A percentile compares a stretch with the other conserved stretches of the same genome.
phyloP scores from a whole-genome alignment of 148 eudicot species.

The Rhododendron molle region DNA sequence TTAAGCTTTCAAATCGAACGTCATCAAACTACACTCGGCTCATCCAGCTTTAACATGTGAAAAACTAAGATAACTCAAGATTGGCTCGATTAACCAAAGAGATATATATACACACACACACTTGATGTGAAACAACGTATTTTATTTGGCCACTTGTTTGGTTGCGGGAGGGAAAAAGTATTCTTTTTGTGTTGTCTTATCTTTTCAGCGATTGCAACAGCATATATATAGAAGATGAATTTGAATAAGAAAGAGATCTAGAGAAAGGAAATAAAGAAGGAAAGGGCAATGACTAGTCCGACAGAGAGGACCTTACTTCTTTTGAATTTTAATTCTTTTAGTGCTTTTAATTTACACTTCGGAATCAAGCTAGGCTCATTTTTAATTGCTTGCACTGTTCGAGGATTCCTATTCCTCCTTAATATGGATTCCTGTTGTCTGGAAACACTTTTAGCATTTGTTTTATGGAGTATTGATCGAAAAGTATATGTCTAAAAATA shows the following conservation, averaged over 20 bases:
- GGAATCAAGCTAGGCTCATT: neutral
- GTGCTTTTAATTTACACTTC: neutral
- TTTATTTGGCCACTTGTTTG: neutral
- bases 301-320: neutral
- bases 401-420: neutral
- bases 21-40: neutral
- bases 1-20: too few relatives aligned
- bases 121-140: neutral
- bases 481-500: neutral
- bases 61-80: neutral
- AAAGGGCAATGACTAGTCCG: neutral
- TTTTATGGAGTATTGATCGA: neutral
- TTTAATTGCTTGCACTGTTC: neutral
- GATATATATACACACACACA: too few relatives aligned
- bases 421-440: neutral
- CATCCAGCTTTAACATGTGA: neutral
- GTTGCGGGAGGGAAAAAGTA: neutral
- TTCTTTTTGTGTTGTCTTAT: neutral
- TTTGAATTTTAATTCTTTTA: neutral
- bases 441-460: neutral
- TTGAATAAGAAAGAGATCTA: neutral
- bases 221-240: neutral
- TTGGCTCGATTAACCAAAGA: neutral
- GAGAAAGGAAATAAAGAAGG: neutral
- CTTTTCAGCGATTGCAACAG: slow-evolving; percentile 7